Base-by-base conservation (phyloP, 345 rosid species). In the Dipteronia sinensis region DNA sequence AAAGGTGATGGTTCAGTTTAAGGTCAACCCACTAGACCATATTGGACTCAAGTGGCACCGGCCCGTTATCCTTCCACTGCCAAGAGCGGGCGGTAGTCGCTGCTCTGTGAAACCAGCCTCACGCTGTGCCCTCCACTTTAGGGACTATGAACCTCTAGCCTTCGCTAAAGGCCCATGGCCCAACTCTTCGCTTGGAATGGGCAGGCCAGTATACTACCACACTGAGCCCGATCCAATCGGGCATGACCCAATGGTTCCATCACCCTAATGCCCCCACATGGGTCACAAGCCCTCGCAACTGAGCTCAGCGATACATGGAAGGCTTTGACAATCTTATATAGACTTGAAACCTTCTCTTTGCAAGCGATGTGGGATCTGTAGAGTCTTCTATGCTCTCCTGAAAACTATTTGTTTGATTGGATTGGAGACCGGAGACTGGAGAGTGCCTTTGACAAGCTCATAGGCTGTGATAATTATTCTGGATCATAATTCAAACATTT, bases 81-180 rank as follows among this genome's bases (percentile, higher is more conserved):
- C 63, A n/a, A n/a, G 63, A 17, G 63, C 25, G 25, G 63, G 25
- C n/a, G 63, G 63, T 58, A 3, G 12, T 58, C 63, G 63, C 63
- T 58, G 63, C 63, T 58, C 63, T 58, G 63, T 58, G 23, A 58
- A 58, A 58, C 63, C 63, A n/a, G 63, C 63, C 63, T 58, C 63
- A 58, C 63, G 63, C 63, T 19, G 23, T 58, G 63, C 63, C 63
- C 63, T 58, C 63, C 25, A 19, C 63, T 58, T 22, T 58, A 58
- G 63, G 3, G 8, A 0, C 63, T 11, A n/a, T 6, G 63, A 19
- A 0, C 25, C 23, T 7, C 63, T 1, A 58, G 10, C 63, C 4
- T 58, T 58, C 63, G 63, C 17, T 15, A 58, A 20, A 49, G 59
- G 2, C 7, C 23, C 63, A n/a, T n/a, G 3, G 10, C 63, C 23